Conservation (phyloP, 2,329 filamentous ascomycete genomes). For the Verticillium alfalfae region DNA sequence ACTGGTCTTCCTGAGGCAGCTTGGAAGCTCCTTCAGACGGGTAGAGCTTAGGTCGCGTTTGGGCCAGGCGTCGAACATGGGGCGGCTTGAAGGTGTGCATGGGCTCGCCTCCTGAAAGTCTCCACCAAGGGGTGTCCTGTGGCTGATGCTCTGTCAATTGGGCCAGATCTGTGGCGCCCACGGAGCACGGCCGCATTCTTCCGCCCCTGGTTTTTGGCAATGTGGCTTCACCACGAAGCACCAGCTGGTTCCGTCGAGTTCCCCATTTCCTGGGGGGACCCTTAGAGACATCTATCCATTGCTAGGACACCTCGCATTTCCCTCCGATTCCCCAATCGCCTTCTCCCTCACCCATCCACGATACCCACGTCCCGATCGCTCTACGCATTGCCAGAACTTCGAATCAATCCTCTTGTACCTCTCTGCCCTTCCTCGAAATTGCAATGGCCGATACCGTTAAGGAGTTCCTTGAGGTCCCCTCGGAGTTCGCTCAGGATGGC, state of each 20-base stretch:
- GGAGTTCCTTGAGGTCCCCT: constrained; percentile 64
- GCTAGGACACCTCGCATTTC: constrained; percentile 11
- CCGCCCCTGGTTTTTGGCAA: constrained; percentile 11
- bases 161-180: neutral
- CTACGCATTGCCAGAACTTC: neutral
- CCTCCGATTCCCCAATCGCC: constrained; percentile 3
- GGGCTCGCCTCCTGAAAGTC: neutral
- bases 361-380: neutral
- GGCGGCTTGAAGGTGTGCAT: neutral
- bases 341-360: constrained; percentile 8
- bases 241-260: constrained; percentile 6
- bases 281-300: constrained; percentile 3
- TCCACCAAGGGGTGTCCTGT: neutral
- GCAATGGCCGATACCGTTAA: constrained; percentile 63
- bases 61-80: neutral
- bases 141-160: neutral
- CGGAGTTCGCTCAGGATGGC: constrained; percentile 59
- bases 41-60: neutral
- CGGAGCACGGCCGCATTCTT: constrained; percentile 3
- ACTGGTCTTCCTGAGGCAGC: neutral
- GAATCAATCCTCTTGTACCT: neutral
- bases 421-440: constrained; percentile 7
- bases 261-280: constrained; percentile 6
- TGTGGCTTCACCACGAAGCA: constrained; percentile 11
- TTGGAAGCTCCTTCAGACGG: neutral